Conservation (phyloP, 495 filamentous ascomycete genomes). For the Recurvomyces mirabilis region DNA sequence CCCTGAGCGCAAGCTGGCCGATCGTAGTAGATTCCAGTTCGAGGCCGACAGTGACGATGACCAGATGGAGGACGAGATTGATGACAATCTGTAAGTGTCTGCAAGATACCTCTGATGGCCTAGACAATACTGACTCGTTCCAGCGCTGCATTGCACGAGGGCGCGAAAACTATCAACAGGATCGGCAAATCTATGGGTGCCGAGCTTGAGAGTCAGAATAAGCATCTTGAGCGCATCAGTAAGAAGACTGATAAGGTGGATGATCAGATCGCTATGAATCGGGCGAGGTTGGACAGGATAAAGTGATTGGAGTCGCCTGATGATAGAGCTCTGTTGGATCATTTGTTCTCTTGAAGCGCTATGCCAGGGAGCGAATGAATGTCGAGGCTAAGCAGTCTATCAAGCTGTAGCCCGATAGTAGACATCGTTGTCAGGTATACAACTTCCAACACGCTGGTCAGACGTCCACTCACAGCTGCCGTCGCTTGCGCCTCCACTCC, state of each 20-base stretch:
- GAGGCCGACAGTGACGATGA: slow-evolving; percentile 68
- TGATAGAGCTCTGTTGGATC: too few relatives aligned
- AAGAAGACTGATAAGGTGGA: slow-evolving; percentile 62
- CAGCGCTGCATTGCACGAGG: slow-evolving; percentile 30
- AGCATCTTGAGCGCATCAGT: slow-evolving; percentile 59
- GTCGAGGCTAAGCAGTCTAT: too few relatives aligned
- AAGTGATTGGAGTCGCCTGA: slow-evolving; percentile 1
- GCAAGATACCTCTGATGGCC: too few relatives aligned
- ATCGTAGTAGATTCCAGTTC: slow-evolving; percentile 68
- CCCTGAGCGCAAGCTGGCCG: slow-evolving; percentile 40
- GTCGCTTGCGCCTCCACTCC: too few relatives aligned
- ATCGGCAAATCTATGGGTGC: slow-evolving; percentile 58
- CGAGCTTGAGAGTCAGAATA: slow-evolving; percentile 67
- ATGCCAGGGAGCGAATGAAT: too few relatives aligned
- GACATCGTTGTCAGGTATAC: too few relatives aligned
- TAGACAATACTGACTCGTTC: too few relatives aligned
- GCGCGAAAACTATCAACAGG: slow-evolving; percentile 51
- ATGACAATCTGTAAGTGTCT: slow-evolving; percentile 27
- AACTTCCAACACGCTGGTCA: too few relatives aligned
- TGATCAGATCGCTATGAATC: slow-evolving; percentile 59
- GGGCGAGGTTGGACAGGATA: slow-evolving; percentile 53
- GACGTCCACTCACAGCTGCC: too few relatives aligned
- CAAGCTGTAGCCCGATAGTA: too few relatives aligned
- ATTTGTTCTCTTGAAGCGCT: too few relatives aligned
- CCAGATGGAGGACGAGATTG: slow-evolving; percentile 51